Evolutionary conservation across 768 basidiomycete genomes (phyloP), one percentile per base, ranked within the genome.

Genomic region (Boletus tylopilopsis): DNA sequence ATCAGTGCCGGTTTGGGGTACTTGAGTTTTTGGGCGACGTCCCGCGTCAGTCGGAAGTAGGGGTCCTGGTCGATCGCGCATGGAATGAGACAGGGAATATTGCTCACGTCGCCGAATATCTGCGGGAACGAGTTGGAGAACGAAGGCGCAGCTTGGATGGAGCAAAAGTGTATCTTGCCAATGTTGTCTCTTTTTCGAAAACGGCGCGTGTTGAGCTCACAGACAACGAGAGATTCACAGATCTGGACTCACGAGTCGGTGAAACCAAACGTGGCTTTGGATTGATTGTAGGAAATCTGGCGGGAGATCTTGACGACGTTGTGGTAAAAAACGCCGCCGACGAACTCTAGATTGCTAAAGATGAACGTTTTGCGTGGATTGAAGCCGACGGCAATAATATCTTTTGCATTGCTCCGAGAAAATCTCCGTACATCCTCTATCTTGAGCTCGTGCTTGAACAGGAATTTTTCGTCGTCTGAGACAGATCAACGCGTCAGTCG

Each of bases 101-200:
- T 86, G 49, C 82, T 80, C 34, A 73, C 73, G 6, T 80, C 76
- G 45, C 94, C 94, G 60, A 94, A 99, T 56, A 99, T 98, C 53
- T 99, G 92, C 18, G 96, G 94, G 76, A 98, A 99, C 12, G 94
- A 96, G 68, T 94, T 95, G 54, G 92, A 94, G 76, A 99, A 99
- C 16, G 93, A 90, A 0, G 96, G 94, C 1, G 94, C 83, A 8
- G 96, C 93, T 70, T 99, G 96, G 56, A 99, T 84, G 24, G 96
- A 78, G 30, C 87, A 91, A 67, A 99, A 99, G 72, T 97, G 94
- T 51, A 91, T 82, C 73, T 97, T 98, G 53, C 96, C 96, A 56
- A 98, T 93, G 71, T 97, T 98, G 70, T 98, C 96, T 21, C 94
- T 97, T 63, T 49, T 48, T 35, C n/a, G n/a, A 23, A 35, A n/a